A percentile compares a stretch with the other conserved stretches of the same genome.
Evolutionary conservation across 768 basidiomycete species (phyloP).

Genomic region (Pisolithus sp.): DNA sequence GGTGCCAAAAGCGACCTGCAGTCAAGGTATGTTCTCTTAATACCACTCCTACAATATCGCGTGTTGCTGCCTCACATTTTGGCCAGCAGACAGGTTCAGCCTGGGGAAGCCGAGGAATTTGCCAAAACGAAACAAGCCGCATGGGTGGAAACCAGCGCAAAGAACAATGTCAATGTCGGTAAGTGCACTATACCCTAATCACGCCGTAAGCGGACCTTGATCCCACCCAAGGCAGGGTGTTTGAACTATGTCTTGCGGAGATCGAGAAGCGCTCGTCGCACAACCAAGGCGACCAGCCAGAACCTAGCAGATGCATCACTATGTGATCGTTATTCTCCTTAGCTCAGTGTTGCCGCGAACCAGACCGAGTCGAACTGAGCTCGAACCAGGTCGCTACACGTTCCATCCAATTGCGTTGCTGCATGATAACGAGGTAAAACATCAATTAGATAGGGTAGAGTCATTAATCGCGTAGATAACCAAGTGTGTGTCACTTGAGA

Average conservation of each 20-base stretch:
- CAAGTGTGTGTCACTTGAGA: too few species aligned
- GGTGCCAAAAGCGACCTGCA: slow-evolving; percentile 87
- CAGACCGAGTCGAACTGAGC: too few species aligned
- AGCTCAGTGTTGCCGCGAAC: background rate
- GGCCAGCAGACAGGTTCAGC: slow-evolving; percentile 63
- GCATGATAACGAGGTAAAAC: too few species aligned
- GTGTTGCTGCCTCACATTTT: slow-evolving; percentile 25
- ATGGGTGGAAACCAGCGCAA: slow-evolving; percentile 87
- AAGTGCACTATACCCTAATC: slow-evolving; percentile 31
- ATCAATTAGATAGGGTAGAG: too few species aligned
- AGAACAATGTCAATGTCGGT: slow-evolving; percentile 84
- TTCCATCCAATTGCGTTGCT: too few species aligned
- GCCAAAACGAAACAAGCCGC: slow-evolving; percentile 68
- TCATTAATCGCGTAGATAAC: too few species aligned
- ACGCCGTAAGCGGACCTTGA: slow-evolving; percentile 3
- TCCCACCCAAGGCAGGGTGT: slow-evolving; percentile 57
- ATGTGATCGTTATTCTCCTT: slow-evolving; percentile 37
- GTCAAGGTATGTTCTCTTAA: slow-evolving; percentile 49
- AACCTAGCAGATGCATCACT: slow-evolving; percentile 41
- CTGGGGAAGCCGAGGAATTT: slow-evolving; percentile 67
- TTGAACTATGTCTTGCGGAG: slow-evolving; percentile 76
- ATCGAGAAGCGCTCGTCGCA: slow-evolving; percentile 71
- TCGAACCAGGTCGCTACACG: too few species aligned
- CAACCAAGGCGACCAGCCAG: slow-evolving; percentile 37
- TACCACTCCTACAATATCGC: slow-evolving; percentile 7